These are phyloP conservation scores for Bombardia bombarda DNA, from an alignment of 495 filamentous ascomycete genomes.

Conservation along the genomic window DNA sequence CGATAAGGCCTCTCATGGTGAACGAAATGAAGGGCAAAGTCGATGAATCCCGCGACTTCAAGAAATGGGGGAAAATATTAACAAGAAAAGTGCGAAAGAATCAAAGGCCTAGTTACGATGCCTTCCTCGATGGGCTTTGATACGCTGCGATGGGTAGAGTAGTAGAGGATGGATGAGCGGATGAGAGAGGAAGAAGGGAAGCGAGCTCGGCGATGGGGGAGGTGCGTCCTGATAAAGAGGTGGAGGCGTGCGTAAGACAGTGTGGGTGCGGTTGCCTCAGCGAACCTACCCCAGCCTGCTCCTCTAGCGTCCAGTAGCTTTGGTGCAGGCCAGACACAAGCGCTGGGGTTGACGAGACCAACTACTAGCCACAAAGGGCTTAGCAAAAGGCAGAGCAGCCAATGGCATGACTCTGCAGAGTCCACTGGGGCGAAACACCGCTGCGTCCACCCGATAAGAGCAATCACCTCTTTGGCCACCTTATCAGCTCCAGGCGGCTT, in stretches of 20 bases:
- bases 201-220: conserved; percentile 26
- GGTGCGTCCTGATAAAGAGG: conserved; percentile 24
- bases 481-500: too few relatives aligned
- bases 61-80: conserved; percentile 16
- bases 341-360: conserved; percentile 13
- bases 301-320: conserved; percentile 6
- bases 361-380: conserved; percentile 5
- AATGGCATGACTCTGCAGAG: conserved; percentile 9
- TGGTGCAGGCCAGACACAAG: conserved; percentile 6
- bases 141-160: conserved; percentile 34
- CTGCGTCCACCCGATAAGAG: background rate
- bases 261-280: conserved; percentile 17
- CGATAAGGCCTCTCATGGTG: conserved; percentile 69
- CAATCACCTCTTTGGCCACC: too few relatives aligned
- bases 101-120: conserved; percentile 18
- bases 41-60: conserved; percentile 36
- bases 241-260: conserved; percentile 17
- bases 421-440: conserved; percentile 17
- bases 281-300: conserved; percentile 10
- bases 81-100: conserved; percentile 11
- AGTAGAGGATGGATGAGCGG: conserved; percentile 14
- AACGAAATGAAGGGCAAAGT: conserved; percentile 26
- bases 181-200: conserved; percentile 22
- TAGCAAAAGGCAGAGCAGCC: conserved; percentile 21
- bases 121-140: conserved; percentile 15